Base-by-base conservation (phyloP, 352 stramenopile genomes). In the Pythium angustatum region DNA sequence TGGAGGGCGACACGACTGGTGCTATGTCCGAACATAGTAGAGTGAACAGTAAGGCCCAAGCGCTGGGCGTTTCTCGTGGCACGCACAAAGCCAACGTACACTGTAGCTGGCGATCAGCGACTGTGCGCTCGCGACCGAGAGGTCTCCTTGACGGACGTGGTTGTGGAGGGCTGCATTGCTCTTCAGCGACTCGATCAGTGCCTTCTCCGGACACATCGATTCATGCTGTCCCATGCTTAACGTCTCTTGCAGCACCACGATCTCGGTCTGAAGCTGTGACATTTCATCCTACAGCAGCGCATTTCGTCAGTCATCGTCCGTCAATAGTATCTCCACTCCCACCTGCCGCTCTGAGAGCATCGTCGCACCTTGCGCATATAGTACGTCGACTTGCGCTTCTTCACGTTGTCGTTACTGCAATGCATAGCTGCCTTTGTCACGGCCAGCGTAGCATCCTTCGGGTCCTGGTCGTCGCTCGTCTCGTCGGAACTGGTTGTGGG, bases 341-440 rank as follows among this genome's bases (percentile, higher is more conserved):
- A 47, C 5, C 26, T 27, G 2, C 8, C 17, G 1, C 22, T 17
- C 10, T 7, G 15, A 58, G 38, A 5, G n/a, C n/a, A n/a, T n/a
- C n/a, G 17, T 30, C 57, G 22, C 19, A 68, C 61, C 53, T 68
- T 68, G 52, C 61, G 61, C 53, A 58, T 54, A 17, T 69, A 69
- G 38, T 69, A 69, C 34, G 62, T 69, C 4, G 62, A 21, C 55
- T 69, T 69, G 45, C 62, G 62, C 38, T 64, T 69, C 53, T 63
- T 69, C 10, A 26, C 34, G 22, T 14, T 19, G 15, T 3, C 33
- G 10, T 21, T n/a, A 9, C 6, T 15, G 15, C 15, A 4, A 14
- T 44, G 38, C 38, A 5, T 28, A 8, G n/a, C n/a, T n/a, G n/a
- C n/a, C n/a, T n/a, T n/a, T n/a, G n/a, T n/a, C n/a, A 21, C 40